Base-by-base conservation (phyloP, 306 rosid species). In the Sphenostylis stenocarpa region DNA sequence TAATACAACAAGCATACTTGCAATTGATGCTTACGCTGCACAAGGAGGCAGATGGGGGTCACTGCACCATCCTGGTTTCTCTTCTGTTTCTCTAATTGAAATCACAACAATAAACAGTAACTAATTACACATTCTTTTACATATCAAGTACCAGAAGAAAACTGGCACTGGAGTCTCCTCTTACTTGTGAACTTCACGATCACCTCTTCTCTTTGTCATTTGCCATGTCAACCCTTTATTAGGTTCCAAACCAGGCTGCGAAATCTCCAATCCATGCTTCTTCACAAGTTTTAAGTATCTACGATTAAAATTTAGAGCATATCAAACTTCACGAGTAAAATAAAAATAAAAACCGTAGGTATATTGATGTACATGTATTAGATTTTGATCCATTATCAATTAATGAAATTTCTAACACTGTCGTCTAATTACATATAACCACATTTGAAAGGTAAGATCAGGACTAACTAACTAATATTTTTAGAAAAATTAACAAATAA, bases 211-310 rank as follows among this genome's bases (percentile, higher is more conserved):
- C 91, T 90, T 95, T 44, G 98, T 95, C 98, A 95, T 95, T 84
- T 92, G 96, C 98, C 98, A 95, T 19, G 98, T 90, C 68, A 90
- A 79, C 72, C 98, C 97, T 71, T 70, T 92, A 69, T 75, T 89
- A 68, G 98, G 98, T 67, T 95, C 98, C 85, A 95, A 84, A 84
- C 98, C 98, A 70, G 98, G 98, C 77, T 94, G 98, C 17, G 98
- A 94, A 83, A 94, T 94, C 78, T 95, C 98, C 87, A 95, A 87
- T 70, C 96, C 96, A 85, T 95, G 96, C 85, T 92, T 95, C 87
- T 80, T 87, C 67, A 92, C 96, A 69, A 90, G 85, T 70, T 81
- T 90, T 83, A 95, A 63, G 79, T 95, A 95, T 66, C 97, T 95
- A 84, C 66, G 75, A 66, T 77, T 53, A 41, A 60, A 70, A 58